Evolutionary conservation across 2,329 filamentous ascomycete genomes (phyloP).

Genomic region (Fusarium annulatum): DNA sequence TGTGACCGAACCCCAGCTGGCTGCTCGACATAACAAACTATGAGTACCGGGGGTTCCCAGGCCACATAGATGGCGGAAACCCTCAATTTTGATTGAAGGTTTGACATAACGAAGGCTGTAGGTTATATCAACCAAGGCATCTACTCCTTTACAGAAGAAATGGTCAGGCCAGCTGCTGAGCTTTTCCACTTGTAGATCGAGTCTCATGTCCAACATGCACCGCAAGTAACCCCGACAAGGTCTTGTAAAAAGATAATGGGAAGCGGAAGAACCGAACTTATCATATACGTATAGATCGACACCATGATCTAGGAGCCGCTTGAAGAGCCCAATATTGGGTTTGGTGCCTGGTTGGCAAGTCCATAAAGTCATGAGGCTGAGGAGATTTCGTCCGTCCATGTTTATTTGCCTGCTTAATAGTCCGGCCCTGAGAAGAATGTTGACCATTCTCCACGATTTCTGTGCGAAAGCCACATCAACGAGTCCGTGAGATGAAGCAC

Average conservation of each 20-base stretch:
- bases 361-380: not conserved
- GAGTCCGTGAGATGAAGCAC: not conserved
- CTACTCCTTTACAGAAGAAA: not conserved
- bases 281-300: not conserved
- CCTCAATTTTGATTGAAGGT: not conserved
- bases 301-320: not conserved
- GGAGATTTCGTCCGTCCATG: not conserved
- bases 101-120: not conserved
- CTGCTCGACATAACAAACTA: not conserved
- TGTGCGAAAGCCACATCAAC: not conserved
- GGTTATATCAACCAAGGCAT: accelerated
- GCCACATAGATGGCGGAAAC: not conserved
- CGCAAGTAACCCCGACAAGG: not conserved
- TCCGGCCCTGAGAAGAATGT: not conserved
- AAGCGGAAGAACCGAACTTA: accelerated
- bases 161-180: not conserved
- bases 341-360: not conserved
- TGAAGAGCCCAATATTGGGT: not conserved
- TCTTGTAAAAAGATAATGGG: not conserved
- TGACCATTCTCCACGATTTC: not conserved
- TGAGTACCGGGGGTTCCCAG: not conserved
- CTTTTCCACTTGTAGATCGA: not conserved
- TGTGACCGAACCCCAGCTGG: not conserved
- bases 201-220: not conserved
- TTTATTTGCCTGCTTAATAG: not conserved